Evolutionary conservation across 2,329 filamentous ascomycete species (phyloP), one percentile per base, ranked within the genome.

Genomic region (Colletotrichum gigasporum): DNA sequence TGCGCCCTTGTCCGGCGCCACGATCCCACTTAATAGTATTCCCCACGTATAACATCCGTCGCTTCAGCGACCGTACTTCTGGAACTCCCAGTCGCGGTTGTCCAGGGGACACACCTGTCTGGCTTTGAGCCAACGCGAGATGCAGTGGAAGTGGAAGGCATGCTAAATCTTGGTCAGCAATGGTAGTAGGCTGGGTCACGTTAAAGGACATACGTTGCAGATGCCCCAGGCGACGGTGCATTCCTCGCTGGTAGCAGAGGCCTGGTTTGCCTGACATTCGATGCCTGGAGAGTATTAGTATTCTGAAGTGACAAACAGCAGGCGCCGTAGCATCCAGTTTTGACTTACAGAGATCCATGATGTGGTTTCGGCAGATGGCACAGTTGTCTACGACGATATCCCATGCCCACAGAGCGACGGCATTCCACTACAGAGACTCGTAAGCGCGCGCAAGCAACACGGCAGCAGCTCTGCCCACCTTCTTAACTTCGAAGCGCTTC

Each of bases 321-420:
- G 14, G 24, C 11, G 18, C 8, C 26, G 20, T 6, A 18, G 10
- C 7, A 10, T 7, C 12, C 14, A 7, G 8, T 16, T 10, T n/a
- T 16, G 14, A 78, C 89, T 71, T 83, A 94, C 96, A 99, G 26
- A 99, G 85, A 79, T 99, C 96, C 96, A 99, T 99, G 79, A 99
- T 99, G 79, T 99, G 96, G 78, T 99, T 99, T 76, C 96, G 88
- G 85, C 96, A 99, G 76, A 99, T 99, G 73, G 96, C 96, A 77
- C 96, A 99, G 86, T 99, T 99, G 81, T 99, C 96, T 66, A 99
- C 96, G 30, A 98, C 94, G 64, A 99, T 99, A 76, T 99, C 96
- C 96, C 96, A 99, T 0, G 96, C 96, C 96, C 96, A 99, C 2
- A 99, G 86, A 39, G 96, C 94, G 53, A 99, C 96, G 0, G 96